Base-by-base conservation (phyloP, 2,329 filamentous ascomycete genomes). In the Cladosporium sp. region DNA sequence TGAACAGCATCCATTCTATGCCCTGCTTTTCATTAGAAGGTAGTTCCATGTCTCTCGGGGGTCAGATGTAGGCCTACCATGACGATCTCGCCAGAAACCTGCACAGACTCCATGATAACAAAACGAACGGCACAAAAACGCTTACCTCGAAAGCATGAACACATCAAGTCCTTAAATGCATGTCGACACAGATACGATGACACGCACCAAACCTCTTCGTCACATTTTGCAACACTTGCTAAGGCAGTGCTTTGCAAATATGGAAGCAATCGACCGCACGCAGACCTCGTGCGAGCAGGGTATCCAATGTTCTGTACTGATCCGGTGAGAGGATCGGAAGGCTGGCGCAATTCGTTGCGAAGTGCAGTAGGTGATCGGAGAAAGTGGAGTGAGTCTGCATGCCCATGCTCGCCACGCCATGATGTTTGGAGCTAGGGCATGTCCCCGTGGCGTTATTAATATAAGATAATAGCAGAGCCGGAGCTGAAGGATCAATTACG, bases 1-100 rank as follows among this genome's bases (percentile, higher is more conserved):
- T 34, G 54, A 57, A 39, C 1, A 57, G 32, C 54, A 39, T 57
- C 54, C 54, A 57, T 26, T 57, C 54, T 36, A 57, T 57, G n/a
- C 30, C 54, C 54, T 57, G 23, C 11, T 21, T 10, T 23, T 2
- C 16, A 21, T 57, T 11, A 57, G 54, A 36, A 54, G 0, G 36
- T 14, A 0, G 14, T 26, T 5, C 32, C 2, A n/a, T 6, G 3
- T 14, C 2, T n/a, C n/a, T n/a, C n/a, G n/a, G n/a, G n/a, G n/a
- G n/a, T n/a, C 23, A 7, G n/a, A 26, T 32, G 5, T 0, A 39
- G 30, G 14, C 32, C 39, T 34, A 57, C 54, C 54, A 57, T 57
- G 13, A 57, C 54, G 2, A 39, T 25, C 32, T 57, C 54, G 30
- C 54, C 54, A 57, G 54, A 36, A n/a, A 54, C 51, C 32, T 28